A percentile compares a stretch with the other conserved stretches of the same genome.
phyloP scores from a whole-genome alignment of 2,329 filamentous ascomycete species.

The Cercospora brassicicola region DNA sequence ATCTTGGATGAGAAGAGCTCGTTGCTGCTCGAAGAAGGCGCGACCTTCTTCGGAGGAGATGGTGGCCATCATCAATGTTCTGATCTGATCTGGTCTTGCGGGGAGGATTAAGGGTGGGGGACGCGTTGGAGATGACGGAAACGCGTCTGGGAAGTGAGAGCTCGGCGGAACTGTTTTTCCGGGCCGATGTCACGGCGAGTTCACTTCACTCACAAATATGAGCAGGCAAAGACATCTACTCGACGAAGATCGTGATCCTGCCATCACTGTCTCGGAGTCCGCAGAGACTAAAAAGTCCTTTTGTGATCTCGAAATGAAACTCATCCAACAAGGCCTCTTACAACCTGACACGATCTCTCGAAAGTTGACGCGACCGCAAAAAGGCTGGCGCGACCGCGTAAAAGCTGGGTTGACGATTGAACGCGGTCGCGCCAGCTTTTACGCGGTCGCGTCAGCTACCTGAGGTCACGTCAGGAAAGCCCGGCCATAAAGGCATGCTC shows the following conservation, averaged over 20 bases:
- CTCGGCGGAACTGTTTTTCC: background rate
- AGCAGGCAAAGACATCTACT: background rate
- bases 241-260: background rate
- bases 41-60: slow-evolving; percentile 39
- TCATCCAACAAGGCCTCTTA: background rate
- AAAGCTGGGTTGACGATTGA: no score
- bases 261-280: background rate
- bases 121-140: background rate
- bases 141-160: background rate
- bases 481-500: background rate
- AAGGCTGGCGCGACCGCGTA: no score
- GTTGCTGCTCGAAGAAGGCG: slow-evolving; percentile 74
- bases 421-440: no score
- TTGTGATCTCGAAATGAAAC: rapidly evolving
- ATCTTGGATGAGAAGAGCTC: slow-evolving; percentile 68
- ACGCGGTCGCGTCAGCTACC: no score
- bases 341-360: no score
- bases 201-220: background rate
- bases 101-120: background rate
- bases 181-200: background rate
- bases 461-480: background rate
- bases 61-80: background rate
- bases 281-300: no score
- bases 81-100: background rate
- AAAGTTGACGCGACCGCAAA: background rate